Conservation (phyloP, 2,329 filamentous ascomycete genomes). For the Xylariaceae sp. region DNA sequence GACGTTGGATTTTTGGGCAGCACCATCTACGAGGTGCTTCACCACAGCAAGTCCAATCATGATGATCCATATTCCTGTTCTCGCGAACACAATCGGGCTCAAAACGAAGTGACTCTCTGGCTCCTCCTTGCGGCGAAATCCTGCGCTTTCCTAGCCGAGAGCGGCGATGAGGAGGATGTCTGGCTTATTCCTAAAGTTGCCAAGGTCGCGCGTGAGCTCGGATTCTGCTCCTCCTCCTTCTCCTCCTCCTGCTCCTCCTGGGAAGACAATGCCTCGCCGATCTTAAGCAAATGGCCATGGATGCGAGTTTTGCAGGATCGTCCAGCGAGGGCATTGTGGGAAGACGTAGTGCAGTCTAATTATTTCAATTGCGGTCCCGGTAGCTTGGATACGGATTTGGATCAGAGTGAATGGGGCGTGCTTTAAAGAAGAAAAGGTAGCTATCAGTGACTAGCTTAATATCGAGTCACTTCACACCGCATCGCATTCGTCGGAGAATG, state of each 20-base stretch:
- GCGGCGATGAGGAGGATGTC: conserved; percentile 2
- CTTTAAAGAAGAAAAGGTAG: too few relatives aligned
- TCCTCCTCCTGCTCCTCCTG: too few relatives aligned
- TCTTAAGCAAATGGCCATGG: conserved; percentile 10
- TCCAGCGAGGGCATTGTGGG: conserved; percentile 6
- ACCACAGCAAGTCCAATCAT: too few relatives aligned
- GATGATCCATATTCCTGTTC: too few relatives aligned
- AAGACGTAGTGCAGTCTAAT: too few relatives aligned
- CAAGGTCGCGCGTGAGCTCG: conserved; percentile 1
- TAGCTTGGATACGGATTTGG: too few relatives aligned
- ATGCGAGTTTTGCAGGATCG: conserved; percentile 6
- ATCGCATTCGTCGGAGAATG: too few relatives aligned
- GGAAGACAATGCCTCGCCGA: conserved; percentile 4
- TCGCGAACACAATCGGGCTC: conserved; percentile 3
- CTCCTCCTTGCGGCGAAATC: conserved; percentile 15
- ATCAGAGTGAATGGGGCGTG: too few relatives aligned
- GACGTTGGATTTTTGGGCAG: conserved; percentile 13
- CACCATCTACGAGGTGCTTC: conserved; percentile 3
- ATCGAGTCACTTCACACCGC: too few relatives aligned
- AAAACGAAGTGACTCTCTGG: conserved; percentile 21
- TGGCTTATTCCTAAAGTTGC: conserved; percentile 11
- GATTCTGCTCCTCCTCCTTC: too few relatives aligned
- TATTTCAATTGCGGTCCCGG: too few relatives aligned
- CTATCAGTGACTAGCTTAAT: too few relatives aligned
- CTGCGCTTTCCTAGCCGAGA: conserved; percentile 6